phyloP scores from a whole-genome alignment of 306 rosid genomes.

The Cicer arietinum region DNA sequence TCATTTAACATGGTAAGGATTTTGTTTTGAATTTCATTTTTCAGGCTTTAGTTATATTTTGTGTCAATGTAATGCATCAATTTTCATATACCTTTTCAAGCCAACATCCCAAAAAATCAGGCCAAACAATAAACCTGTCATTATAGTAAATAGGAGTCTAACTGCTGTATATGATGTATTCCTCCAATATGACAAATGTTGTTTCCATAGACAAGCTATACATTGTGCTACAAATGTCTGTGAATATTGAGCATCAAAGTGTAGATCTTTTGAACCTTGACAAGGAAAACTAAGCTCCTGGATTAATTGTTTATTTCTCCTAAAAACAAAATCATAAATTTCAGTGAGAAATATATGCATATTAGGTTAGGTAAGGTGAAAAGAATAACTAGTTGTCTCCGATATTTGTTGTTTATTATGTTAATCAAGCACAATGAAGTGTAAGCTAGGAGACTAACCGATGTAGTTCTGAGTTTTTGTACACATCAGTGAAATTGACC shows the following conservation, averaged over 20 bases:
- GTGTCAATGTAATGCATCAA: not conserved
- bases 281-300: slow-evolving; percentile 23
- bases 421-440: not conserved
- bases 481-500: slow-evolving; percentile 56
- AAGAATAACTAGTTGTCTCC: not conserved
- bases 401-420: not conserved
- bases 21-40: not conserved
- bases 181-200: slow-evolving; percentile 54
- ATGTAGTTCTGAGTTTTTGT: slow-evolving; percentile 49
- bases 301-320: slow-evolving; percentile 45
- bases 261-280: slow-evolving; percentile 26
- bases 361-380: not conserved
- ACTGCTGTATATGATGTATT: slow-evolving; percentile 52
- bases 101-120: slow-evolving; percentile 47
- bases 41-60: not conserved
- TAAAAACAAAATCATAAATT: slow-evolving; percentile 2
- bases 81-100: slow-evolving; percentile 41
- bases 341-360: not conserved
- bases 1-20: not conserved
- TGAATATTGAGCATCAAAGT: slow-evolving; percentile 42
- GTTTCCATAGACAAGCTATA: slow-evolving; percentile 53
- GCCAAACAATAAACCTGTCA: slow-evolving; percentile 47
- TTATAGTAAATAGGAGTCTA: slow-evolving; percentile 49
- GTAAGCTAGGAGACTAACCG: slow-evolving; percentile 31
- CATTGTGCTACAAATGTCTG: slow-evolving; percentile 42